Base-by-base conservation (phyloP, 2,329 filamentous ascomycete genomes). In the Tolypocladium endophyticum region DNA sequence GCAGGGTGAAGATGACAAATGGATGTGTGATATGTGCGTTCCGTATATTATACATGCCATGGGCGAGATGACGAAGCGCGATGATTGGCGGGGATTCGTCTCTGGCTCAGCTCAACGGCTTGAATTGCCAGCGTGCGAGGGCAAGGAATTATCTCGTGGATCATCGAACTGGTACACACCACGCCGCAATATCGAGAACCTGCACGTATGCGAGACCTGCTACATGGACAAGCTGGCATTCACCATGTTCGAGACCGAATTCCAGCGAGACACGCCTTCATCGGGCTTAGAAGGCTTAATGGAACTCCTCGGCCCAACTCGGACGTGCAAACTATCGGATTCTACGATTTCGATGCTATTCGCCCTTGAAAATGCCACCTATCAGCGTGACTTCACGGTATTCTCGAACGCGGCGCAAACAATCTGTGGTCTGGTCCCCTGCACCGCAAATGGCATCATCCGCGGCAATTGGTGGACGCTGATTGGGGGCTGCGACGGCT, bases 391-490 rank as follows among this genome's bases (percentile, higher is more conserved):
- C 52, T 69, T 68, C 25, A 59, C 60, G 3, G 62, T 68, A 0
- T 71, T 75, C n/a, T 52, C 5, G 28, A 52, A 7, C 2, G 47
- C 28, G 28, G 47, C 47, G 9, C 70, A 0, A 61, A 65, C 58
- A 0, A 64, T 74, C 6, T 59, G 61, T 6, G 55, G 58, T 0
- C 62, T 69, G 1, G 62, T 69, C 0, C 66, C 66, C 0, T 75
- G 73, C 36, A 69, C 68, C 0, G 59, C 59, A 0, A 57, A 69
- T 1, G 71, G 70, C 0, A 68, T 73, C 30, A 52, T 65, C 0
- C 60, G 69, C 1, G 71, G 71, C 1, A 72, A 68, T 1, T 74
- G 72, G 71, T 75, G 71, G 67, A 74, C 72, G 0, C 43, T 73
- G 0, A 20, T 58, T 0, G 67, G 68, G 1, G 66, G 61, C 0